Evolutionary conservation across 2,329 filamentous ascomycete species (phyloP).

Genomic region (Colletotrichum lupini): DNA sequence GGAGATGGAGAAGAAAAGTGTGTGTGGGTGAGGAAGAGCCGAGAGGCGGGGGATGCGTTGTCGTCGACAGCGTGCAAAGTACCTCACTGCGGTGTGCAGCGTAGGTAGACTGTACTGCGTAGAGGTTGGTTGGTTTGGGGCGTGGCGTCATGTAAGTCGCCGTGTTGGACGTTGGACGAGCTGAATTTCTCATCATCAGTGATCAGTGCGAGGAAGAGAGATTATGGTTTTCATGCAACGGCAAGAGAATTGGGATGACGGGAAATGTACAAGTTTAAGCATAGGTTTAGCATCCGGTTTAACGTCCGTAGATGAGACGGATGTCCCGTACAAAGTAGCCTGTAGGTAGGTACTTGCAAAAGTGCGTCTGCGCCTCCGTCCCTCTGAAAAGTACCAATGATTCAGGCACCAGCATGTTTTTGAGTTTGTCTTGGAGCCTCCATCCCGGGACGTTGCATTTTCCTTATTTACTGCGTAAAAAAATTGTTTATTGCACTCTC

Average conservation of each 20-base stretch:
- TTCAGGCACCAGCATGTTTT: constrained; percentile 1
- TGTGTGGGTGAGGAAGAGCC: constrained; percentile 1
- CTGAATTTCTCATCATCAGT: not conserved
- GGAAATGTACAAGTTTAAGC: not conserved
- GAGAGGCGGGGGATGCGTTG: constrained; percentile 13
- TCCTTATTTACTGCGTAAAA: not conserved
- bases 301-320: constrained; percentile 16
- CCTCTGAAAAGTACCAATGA: not conserved
- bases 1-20: not conserved
- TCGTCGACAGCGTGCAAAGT: not conserved
- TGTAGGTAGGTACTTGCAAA: constrained; percentile 3
- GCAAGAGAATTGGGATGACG: not conserved
- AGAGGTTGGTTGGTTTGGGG: not conserved
- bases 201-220: not conserved
- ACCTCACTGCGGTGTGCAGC: too few relatives aligned
- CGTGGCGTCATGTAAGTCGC: constrained; percentile 7
- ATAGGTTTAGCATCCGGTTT: not conserved
- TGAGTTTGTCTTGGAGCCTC: not conserved
- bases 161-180: not conserved
- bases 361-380: too few relatives aligned
- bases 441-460: constrained; percentile 11
- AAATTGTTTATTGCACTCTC: not conserved
- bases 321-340: not conserved
- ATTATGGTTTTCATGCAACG: not conserved
- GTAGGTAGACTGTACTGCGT: too few relatives aligned